Conservation (phyloP, 108 stramenopile species). For the Pseudonitzschia multiseries region DNA sequence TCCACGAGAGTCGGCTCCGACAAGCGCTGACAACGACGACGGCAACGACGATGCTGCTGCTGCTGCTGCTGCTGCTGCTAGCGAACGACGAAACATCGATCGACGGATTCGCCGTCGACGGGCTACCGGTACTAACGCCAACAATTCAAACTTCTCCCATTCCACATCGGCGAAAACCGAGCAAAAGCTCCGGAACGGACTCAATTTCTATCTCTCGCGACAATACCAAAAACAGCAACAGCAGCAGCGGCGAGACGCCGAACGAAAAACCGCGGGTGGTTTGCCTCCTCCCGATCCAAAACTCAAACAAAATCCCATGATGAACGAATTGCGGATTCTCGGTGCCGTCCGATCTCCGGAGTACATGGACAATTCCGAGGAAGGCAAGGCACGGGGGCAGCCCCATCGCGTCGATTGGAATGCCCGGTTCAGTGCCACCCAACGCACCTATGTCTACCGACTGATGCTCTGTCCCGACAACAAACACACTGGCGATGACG, state of each 20-base stretch:
- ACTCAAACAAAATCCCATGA: not conserved
- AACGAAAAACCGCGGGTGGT: not conserved
- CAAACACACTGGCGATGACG: slow-evolving; percentile 6
- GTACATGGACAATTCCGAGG: slow-evolving; percentile 40
- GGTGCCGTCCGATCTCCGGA: slow-evolving; percentile 26
- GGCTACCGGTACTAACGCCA: not conserved
- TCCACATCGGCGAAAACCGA: not conserved
- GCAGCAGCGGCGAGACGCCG: not conserved
- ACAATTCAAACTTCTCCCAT: not conserved
- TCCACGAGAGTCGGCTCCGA: too few relatives aligned
- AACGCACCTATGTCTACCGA: slow-evolving; percentile 75
- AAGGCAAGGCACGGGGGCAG: slow-evolving; percentile 31
- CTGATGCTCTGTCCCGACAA: slow-evolving; percentile 43
- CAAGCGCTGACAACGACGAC: slow-evolving; percentile 28
- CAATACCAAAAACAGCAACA: slow-evolving; percentile 9
- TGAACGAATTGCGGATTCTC: slow-evolving; percentile 43
- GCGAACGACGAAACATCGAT: not conserved
- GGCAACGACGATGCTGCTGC: too few relatives aligned
- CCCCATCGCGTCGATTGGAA: slow-evolving; percentile 66
- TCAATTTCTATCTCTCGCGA: slow-evolving; percentile 62
- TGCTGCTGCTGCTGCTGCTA: too few relatives aligned
- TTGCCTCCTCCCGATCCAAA: not conserved
- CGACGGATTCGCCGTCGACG: not conserved
- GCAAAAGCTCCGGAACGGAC: slow-evolving; percentile 47
- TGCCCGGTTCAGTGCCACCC: slow-evolving; percentile 76